phyloP scores from a whole-genome alignment of 2,329 filamentous ascomycete species.

The Phyllosticta capitalensis region DNA sequence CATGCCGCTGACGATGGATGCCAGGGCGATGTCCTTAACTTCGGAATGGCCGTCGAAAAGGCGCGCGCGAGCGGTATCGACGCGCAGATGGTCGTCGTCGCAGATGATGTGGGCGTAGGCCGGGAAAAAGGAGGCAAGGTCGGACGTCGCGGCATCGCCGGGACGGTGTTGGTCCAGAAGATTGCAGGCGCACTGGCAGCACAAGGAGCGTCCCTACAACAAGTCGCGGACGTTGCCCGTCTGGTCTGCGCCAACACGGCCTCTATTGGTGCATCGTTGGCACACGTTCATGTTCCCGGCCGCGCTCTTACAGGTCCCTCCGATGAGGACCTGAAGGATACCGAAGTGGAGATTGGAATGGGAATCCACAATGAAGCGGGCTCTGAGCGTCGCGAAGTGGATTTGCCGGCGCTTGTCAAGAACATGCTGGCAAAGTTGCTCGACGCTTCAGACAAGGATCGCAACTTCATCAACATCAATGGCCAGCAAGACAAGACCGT shows the following conservation, averaged over 20 bases:
- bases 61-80: conserved; percentile 67
- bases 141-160: conserved; percentile 80
- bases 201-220: conserved; percentile 52
- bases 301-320: conserved; percentile 46
- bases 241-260: conserved; percentile 67
- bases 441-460: conserved; percentile 53
- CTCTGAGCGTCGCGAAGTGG: conserved; percentile 31
- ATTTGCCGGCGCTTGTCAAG: conserved; percentile 37
- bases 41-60: conserved; percentile 89
- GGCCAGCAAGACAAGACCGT: conserved; percentile 51
- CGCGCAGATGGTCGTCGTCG: conserved; percentile 85
- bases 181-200: conserved; percentile 76
- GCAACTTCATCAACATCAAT: conserved; percentile 58
- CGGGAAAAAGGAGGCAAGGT: conserved; percentile 79
- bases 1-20: not conserved
- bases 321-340: conserved; percentile 48
- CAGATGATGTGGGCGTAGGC: conserved; percentile 86
- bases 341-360: conserved; percentile 61
- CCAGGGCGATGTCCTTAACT: conserved; percentile 60
- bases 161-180: conserved; percentile 86
- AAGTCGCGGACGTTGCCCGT: conserved; percentile 64
- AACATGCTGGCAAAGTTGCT: conserved; percentile 54
- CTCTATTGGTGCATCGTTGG: conserved; percentile 74
- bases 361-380: conserved; percentile 51
- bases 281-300: conserved; percentile 90